These are phyloP conservation scores for Chrysoporthe puriensis DNA, from an alignment of 2,329 filamentous ascomycete species.

Conservation along the genomic window DNA sequence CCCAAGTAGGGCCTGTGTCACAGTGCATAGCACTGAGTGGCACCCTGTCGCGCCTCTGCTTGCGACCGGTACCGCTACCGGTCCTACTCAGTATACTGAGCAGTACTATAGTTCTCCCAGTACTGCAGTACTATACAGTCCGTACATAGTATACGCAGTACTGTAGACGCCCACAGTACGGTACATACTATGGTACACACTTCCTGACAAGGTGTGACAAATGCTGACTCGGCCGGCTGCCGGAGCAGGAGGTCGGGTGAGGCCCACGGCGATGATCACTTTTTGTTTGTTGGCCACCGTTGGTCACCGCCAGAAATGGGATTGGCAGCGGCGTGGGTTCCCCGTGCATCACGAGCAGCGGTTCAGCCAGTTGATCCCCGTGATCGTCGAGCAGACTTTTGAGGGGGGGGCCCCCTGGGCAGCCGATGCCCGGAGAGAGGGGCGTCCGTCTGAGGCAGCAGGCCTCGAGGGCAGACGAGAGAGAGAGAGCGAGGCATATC, in stretches of 20 bases:
- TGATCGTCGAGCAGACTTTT: constrained; percentile 14
- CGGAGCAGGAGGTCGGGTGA: neutral
- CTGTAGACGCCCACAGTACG: neutral
- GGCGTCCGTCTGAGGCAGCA: neutral
- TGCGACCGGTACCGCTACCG: too few species aligned
- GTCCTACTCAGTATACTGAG: too few species aligned
- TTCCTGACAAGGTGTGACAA: neutral
- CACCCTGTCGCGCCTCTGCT: too few species aligned
- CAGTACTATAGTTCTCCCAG: too few species aligned
- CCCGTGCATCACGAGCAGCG: constrained; percentile 12
- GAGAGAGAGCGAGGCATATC: too few species aligned
- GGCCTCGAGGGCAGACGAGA: neutral
- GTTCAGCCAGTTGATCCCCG: constrained; percentile 4
- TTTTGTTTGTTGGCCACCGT: constrained; percentile 11
- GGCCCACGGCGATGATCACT: constrained; percentile 6
- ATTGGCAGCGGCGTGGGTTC: constrained; percentile 4
- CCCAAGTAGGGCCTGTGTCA: too few species aligned
- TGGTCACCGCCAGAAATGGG: neutral
- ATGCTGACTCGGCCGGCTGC: constrained; percentile 1
- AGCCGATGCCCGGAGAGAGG: neutral
- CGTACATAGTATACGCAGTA: neutral
- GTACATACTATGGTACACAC: neutral
- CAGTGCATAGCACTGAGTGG: too few species aligned
- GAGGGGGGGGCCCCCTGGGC: neutral
- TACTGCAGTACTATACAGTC: too few species aligned